Base-by-base conservation (phyloP, 129 eudicot species). In the Silybum marianum region DNA sequence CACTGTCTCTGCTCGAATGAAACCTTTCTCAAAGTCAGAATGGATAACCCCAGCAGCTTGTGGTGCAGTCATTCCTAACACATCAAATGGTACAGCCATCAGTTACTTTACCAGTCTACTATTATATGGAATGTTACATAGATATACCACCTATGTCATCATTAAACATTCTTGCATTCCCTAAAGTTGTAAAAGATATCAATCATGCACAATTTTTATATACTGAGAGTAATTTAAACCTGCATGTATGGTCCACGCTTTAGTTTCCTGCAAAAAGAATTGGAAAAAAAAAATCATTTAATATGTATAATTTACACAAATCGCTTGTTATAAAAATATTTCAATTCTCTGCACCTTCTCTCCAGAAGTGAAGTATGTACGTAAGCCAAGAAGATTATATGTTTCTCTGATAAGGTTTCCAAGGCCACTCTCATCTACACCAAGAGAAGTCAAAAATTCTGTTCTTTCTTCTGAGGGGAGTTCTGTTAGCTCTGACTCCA, bases 1-100 rank as follows among this genome's bases (percentile, higher is more conserved):
- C 85, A 90, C 99, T 75, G 99, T 95, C 87, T 95, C 99, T 83
- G 99, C 99, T 84, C 99, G 88, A 66, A 95, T 95, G 86, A 95
- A 95, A 76, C 99, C 99, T 85, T 90, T 95, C 87, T 95, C 99
- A 83, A 95, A 95, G 86, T 95, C 99, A 36, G 99, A 92, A 88
- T 95, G 99, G 75, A 95, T 95, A 75, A 92, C 99, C 22, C 97
- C 99, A 82, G 99, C 99, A 69, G 97, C 99, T 90, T 95, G 97
- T 71, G 99, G 99, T 70, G 99, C 99, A 54, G 99, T 92, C 99
- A 95, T 95, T 81, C 99, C 99, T 95, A 82, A 69, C 70, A 83
- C 39, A 81, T 46, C 60, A 83, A 78, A 84, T 38, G 74, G 66
- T 38, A 87, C 9, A 2, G 9, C 3, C 72, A 76, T 44, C 48